Percentiles rank a stretch among this genome's conserved stretches.
phyloP scores from a whole-genome alignment of 2,329 filamentous ascomycete genomes.

The Atkinsonella hypoxylon region DNA sequence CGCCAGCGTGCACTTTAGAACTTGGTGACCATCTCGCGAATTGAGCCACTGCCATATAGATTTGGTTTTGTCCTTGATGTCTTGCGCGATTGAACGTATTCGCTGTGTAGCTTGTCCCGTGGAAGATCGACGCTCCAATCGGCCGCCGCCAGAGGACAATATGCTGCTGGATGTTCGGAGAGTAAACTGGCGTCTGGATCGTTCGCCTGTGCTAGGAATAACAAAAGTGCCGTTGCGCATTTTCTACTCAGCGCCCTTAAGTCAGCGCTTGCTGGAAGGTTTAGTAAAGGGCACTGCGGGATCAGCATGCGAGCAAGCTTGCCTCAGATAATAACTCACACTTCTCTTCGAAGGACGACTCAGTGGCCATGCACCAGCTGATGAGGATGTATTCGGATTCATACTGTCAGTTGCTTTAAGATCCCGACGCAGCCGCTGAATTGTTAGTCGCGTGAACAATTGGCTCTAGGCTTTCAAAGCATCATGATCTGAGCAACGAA shows the following conservation, averaged over 20 bases:
- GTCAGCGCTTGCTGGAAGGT: background rate
- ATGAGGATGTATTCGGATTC: slow-evolving; percentile 22
- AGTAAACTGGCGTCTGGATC: slow-evolving; percentile 68
- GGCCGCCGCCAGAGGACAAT: slow-evolving; percentile 15
- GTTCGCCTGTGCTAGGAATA: slow-evolving; percentile 74
- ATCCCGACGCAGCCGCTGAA: slow-evolving; percentile 7
- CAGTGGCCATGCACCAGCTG: slow-evolving; percentile 28
- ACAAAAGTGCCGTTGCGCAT: slow-evolving; percentile 80
- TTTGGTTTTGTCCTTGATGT: slow-evolving; percentile 20
- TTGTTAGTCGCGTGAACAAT: slow-evolving; percentile 1
- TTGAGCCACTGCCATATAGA: slow-evolving; percentile 46
- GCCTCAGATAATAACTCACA: slow-evolving; percentile 19
- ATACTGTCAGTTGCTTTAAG: slow-evolving; percentile 22
- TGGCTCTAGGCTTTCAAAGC: background rate
- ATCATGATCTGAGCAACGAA: background rate
- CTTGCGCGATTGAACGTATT: slow-evolving; percentile 6
- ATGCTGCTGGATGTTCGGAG: slow-evolving; percentile 42
- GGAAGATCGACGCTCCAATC: slow-evolving; percentile 10
- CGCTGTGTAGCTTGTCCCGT: slow-evolving; percentile 9
- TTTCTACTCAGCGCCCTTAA: slow-evolving; percentile 34
- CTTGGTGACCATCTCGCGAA: slow-evolving; percentile 64
- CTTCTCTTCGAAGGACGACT: slow-evolving; percentile 33
- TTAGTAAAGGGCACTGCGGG: background rate
- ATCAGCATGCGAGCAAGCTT: background rate
- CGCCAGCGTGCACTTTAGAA: slow-evolving; percentile 83